phyloP scores from a whole-genome alignment of 345 rosid genomes.

The Ricinus communis region DNA sequence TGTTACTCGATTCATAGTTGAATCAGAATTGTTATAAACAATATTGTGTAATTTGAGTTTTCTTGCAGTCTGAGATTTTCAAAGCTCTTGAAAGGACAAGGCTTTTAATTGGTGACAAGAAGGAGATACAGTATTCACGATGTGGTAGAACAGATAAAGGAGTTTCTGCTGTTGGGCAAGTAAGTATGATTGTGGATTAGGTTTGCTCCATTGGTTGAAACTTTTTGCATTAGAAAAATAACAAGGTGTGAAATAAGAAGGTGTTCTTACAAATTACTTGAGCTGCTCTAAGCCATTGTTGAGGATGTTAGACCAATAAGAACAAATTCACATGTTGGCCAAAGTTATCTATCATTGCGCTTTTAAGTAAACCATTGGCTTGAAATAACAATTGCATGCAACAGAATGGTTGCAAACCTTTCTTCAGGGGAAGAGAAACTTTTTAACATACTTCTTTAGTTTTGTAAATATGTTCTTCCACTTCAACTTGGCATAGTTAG shows the following conservation, averaged over 20 bases:
- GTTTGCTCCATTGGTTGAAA: background rate
- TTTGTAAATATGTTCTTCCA: background rate
- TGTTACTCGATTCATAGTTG: background rate
- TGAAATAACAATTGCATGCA: background rate
- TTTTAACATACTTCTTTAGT: background rate
- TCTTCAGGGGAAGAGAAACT: background rate
- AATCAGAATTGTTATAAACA: slow-evolving; percentile 1
- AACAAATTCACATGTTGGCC: background rate
- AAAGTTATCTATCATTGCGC: background rate
- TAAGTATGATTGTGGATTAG: slow-evolving; percentile 24
- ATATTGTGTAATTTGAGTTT: slow-evolving; percentile 18
- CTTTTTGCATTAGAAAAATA: no score
- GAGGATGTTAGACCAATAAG: background rate
- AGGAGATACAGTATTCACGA: slow-evolving; percentile 74
- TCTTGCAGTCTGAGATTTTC: slow-evolving; percentile 79
- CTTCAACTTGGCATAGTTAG: background rate
- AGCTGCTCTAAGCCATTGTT: background rate
- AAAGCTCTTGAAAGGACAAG: slow-evolving; percentile 78
- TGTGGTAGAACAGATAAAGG: slow-evolving; percentile 97
- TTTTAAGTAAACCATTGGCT: background rate
- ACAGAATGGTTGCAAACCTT: background rate
- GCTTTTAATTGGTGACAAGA: slow-evolving; percentile 77
- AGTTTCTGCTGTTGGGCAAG: slow-evolving; percentile 94
- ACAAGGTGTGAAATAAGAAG: background rate
- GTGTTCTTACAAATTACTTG: background rate